Base-by-base conservation (phyloP, 192 early-diverging fungal species). In the Fimicolochytrium jonesii region DNA sequence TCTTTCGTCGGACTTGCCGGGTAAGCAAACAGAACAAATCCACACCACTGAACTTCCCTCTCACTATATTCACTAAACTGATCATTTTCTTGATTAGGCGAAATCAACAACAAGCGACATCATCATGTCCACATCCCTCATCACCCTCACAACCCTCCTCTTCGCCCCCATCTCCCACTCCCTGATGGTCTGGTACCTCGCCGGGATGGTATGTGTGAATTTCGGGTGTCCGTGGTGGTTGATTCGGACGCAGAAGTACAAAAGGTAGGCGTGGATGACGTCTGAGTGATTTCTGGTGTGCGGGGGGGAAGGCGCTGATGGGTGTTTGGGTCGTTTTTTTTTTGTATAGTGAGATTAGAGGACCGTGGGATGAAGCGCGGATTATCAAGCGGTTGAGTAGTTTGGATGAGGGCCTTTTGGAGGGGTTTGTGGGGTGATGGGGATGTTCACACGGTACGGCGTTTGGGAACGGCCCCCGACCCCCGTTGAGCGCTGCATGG, bases 301-400 rank as follows among this genome's bases (percentile, higher is more conserved):
- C 6, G 7, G 30, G 25, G 48, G 36, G 0, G 2, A 41, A 36
- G 55, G 15, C 31, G 7, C 28, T 31, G 58, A 7, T 39, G 31
- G 23, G 15, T 22, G 45, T 3, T 18, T 22, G 50, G 51, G 46
- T n/a, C 56, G 15, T 22, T 15, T 15, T 22, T 18, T 17, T 23
- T 3, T 30, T 4, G 48, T 15, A 42, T 70, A 90, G 88, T 71
- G 92, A 95, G 72, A 95, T 96, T 30, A 89, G 93, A 62, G 95
- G 95, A 3, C 95, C 95, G 36, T 98, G 95, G 95, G 95, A 98
- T 71, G 92, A 95, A 69, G 95, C 93, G 13, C 69, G 85, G 22
- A 59, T 67, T 50, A 25, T 25, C n/a, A n/a, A n/a, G n/a, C n/a
- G n/a, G n/a, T n/a, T n/a, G n/a, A n/a, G n/a, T n/a, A n/a, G n/a